Conservation (phyloP, 768 basidiomycete species). For the Floccularia luteovirens region DNA sequence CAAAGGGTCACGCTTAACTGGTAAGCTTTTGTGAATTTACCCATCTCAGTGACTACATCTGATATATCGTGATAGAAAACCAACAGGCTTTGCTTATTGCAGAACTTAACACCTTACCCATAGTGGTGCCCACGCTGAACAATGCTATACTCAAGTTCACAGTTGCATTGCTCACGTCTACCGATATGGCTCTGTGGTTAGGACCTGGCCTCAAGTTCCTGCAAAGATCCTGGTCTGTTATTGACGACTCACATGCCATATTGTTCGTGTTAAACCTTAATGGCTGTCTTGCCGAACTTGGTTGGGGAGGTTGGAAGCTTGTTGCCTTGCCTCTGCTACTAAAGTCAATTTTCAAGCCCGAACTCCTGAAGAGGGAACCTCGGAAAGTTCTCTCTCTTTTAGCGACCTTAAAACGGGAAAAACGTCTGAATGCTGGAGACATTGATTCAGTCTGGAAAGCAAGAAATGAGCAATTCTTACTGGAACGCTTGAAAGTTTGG, state of each 20-base stretch:
- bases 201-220: constrained; percentile 49
- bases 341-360: constrained; percentile 32
- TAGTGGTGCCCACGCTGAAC: constrained; percentile 16
- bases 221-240: constrained; percentile 29
- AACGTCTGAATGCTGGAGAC: constrained; percentile 37
- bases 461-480: constrained; percentile 42
- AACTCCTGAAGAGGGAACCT: constrained; percentile 37
- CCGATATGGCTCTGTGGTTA: constrained; percentile 43
- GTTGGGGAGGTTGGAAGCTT: constrained; percentile 75
- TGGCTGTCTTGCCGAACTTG: constrained; percentile 53
- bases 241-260: constrained; percentile 6
- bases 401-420: constrained; percentile 35
- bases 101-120: constrained; percentile 19
- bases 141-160: constrained; percentile 29
- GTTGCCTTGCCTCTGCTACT: constrained; percentile 55
- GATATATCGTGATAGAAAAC: constrained; percentile 16
- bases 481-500: constrained; percentile 34
- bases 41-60: background rate
- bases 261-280: constrained; percentile 47
- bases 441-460: constrained; percentile 55
- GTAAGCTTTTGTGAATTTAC: constrained; percentile 42
- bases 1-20: constrained; percentile 58
- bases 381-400: constrained; percentile 38
- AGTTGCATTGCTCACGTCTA: constrained; percentile 29
- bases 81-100: constrained; percentile 26